Evolutionary conservation across 257 asterid species (phyloP), one percentile per base, ranked within the genome.

Genomic region (Capsicum chinense): DNA sequence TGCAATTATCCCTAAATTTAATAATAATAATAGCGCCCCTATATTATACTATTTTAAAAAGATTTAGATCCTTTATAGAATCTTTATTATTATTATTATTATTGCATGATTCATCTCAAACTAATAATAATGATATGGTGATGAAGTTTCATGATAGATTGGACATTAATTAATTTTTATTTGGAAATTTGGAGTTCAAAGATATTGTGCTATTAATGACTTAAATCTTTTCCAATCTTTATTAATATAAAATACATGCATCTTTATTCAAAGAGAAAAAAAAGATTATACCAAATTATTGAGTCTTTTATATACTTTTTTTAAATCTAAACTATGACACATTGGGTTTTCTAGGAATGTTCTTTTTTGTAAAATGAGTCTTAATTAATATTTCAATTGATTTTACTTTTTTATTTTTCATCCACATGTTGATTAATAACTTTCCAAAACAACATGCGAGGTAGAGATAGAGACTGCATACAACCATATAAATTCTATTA

Each of bases 201-300:
- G 39, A 71, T 48, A 47, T 14, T 21, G 33, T n/a, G 37, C 12
- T 47, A 47, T 48, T 52, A 47, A 73, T n/a, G 79, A 70, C 79
- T 16, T 9, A 37, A 70, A n/a, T 47, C 15, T 69, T 69, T 69
- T 69, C 26, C 78, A 37, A 42, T 39, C 56, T 39, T 16, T 1
- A 70, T 16, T 37, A 3, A 0, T 4, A 70, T 71, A 9, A 44
- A 44, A 71, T 44, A 5, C 37, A 44, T 44, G 42, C n/a, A 3
- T 71, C 58, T 71, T 47, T 71, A 71, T 71, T 47, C 10, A 71
- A 71, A 71, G 39, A 71, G 4, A 10, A n/a, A 71, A 71, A 26
- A 44, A 71, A 21, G 39, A 71, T 71, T 47, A 71, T 44, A 47
- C 58, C 8, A 71, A 47, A n/a, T 47, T 73, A 17, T 48, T 73